Evolutionary conservation across 805 yeast genomes (phyloP).

Genomic region (Hermanozyma aechmeae): DNA sequence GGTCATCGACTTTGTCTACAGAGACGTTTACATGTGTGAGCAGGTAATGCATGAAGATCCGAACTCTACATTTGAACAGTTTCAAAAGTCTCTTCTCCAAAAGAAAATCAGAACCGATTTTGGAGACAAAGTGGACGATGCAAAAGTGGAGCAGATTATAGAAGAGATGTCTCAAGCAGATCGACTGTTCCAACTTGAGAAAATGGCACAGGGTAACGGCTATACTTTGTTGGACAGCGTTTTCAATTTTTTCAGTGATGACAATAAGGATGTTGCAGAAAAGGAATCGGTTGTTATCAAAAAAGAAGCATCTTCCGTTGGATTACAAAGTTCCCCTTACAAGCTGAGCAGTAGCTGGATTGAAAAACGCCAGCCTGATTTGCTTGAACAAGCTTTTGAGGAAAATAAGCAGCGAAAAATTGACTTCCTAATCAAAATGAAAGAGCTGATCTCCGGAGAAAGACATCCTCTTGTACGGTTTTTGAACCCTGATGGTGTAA

Average conservation of each 20-base stretch:
- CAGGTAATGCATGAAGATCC: conserved; percentile 11
- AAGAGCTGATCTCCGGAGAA: conserved; percentile 33
- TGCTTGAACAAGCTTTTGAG: background rate
- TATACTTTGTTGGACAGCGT: conserved; percentile 6
- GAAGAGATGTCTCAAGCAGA: conserved; percentile 8
- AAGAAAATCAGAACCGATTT: conserved; percentile 3
- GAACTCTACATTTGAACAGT: conserved; percentile 9
- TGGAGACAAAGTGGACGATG: conserved; percentile 5
- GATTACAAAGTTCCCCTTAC: no score
- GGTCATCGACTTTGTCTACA: conserved; percentile 43
- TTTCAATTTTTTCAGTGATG: conserved; percentile 7
- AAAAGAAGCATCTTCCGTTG: no score
- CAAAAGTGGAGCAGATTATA: background rate
- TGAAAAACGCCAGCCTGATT: background rate
- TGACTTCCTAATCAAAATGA: conserved; percentile 31
- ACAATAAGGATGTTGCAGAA: no score
- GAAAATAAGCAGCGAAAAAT: conserved; percentile 39
- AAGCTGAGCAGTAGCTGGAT: no score
- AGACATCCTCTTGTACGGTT: conserved; percentile 74
- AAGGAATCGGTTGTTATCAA: no score
- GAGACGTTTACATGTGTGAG: conserved; percentile 3
- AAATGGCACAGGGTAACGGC: background rate
- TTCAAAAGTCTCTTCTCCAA: conserved; percentile 8
- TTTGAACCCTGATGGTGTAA: conserved; percentile 56
- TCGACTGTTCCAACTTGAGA: background rate